A percentile compares a stretch with the other conserved stretches of the same genome.
phyloP scores from a whole-genome alignment of 2,329 filamentous ascomycete genomes.

The Colletotrichum endophyticum region DNA sequence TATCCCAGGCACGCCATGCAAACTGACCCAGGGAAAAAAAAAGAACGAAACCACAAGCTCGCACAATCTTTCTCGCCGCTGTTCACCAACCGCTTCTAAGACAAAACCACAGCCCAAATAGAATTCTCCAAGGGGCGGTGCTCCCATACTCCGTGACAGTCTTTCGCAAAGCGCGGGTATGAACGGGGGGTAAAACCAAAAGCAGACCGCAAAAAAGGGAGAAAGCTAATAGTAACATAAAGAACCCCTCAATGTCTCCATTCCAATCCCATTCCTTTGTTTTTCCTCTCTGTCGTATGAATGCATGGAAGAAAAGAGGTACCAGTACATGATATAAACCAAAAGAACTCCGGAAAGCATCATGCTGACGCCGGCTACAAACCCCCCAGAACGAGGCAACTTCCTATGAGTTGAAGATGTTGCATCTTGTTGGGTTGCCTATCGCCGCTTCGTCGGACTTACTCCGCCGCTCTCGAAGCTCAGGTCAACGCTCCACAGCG shows the following conservation, averaged over 20 bases:
- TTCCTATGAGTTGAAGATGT: not conserved
- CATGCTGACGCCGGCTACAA: not conserved
- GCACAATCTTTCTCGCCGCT: not conserved
- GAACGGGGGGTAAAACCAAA: not conserved
- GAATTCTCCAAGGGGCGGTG: not conserved
- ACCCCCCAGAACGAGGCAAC: not conserved
- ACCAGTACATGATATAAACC: not conserved
- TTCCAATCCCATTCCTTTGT: not conserved
- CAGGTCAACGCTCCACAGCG: slow-evolving; percentile 65
- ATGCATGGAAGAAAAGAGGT: not conserved
- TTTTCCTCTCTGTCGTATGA: not conserved
- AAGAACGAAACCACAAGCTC: not conserved
- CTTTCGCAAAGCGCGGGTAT: not conserved
- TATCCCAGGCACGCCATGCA: not conserved
- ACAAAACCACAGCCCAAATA: not conserved
- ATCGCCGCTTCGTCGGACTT: not conserved
- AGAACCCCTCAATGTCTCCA: not conserved
- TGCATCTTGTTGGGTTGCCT: not conserved
- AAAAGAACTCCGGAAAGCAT: not conserved
- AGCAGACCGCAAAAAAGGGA: not conserved
- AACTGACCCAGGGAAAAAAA: not conserved
- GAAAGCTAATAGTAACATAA: not conserved
- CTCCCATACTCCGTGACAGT: not conserved
- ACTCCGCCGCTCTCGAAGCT: slow-evolving; percentile 48
- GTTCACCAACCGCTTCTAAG: not conserved